phyloP scores from a whole-genome alignment of 176 grass and related monocot species.

The Eremochloa ophiuroides region DNA sequence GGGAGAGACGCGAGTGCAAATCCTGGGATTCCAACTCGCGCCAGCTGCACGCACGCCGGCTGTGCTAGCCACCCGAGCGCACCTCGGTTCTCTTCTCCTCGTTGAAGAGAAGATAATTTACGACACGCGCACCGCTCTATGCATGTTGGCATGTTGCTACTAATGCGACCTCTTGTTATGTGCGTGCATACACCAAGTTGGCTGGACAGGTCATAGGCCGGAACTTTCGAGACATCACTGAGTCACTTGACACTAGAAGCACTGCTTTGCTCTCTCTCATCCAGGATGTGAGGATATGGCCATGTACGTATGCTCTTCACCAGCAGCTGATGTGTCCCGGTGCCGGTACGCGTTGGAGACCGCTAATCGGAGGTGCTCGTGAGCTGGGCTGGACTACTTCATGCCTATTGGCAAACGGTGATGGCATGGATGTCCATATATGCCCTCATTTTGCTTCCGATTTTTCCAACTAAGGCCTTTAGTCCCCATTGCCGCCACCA shows the following conservation, averaged over 20 bases:
- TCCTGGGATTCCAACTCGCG: no score
- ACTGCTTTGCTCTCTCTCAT: not conserved
- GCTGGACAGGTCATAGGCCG: not conserved
- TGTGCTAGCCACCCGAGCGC: no score
- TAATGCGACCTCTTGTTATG: not conserved
- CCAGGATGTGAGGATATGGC: not conserved
- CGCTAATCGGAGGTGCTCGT: not conserved
- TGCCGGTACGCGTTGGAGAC: not conserved
- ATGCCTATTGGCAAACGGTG: not conserved
- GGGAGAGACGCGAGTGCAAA: no score
- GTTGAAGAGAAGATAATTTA: no score
- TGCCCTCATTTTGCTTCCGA: no score
- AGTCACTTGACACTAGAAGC: slow-evolving; percentile 31
- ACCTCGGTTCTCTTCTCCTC: no score
- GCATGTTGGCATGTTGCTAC: no score
- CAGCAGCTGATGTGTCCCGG: not conserved
- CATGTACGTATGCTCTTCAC: not conserved
- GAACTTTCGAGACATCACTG: not conserved
- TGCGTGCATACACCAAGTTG: not conserved
- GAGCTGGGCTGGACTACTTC: not conserved
- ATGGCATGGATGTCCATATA: not conserved
- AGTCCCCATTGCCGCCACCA: no score
- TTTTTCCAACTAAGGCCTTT: no score
- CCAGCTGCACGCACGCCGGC: no score
- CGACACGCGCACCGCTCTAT: not conserved